Percentiles rank a stretch among this genome's conserved stretches.
phyloP scores from a whole-genome alignment of 1,284 basidiomycete genomes.

The Erythrobasidium hasegawianum region DNA sequence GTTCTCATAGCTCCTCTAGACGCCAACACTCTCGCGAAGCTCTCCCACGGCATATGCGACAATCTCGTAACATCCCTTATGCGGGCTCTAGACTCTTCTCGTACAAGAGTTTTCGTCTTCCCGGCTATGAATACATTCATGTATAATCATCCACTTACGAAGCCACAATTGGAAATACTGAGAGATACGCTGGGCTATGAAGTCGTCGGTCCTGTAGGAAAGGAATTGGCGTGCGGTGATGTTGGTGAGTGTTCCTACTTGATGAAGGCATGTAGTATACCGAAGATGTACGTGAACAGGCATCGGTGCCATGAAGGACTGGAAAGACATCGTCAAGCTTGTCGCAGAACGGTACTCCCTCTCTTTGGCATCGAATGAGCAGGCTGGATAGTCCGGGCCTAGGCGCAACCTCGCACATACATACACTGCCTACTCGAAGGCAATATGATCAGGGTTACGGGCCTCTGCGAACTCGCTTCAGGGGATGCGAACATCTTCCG shows the following conservation, averaged over 20 bases:
- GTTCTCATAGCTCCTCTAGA: constrained; percentile 92
- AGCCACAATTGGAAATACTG: constrained; percentile 68
- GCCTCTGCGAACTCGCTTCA: no score
- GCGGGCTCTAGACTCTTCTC: constrained; percentile 58
- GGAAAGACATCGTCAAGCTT: constrained; percentile 62
- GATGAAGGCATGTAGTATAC: background rate
- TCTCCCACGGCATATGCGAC: constrained; percentile 82
- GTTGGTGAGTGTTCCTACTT: constrained; percentile 56
- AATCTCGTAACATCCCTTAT: constrained; percentile 85
- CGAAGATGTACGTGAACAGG: constrained; percentile 53
- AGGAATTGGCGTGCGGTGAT: constrained; percentile 87
- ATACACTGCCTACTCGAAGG: no score
- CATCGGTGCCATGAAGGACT: constrained; percentile 87
- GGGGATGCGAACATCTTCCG: no score
- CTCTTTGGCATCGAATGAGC: no score
- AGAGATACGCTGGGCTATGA: constrained; percentile 68
- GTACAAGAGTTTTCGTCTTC: constrained; percentile 78
- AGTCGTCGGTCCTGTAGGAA: constrained; percentile 79
- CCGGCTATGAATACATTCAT: constrained; percentile 99
- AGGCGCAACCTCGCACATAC: no score
- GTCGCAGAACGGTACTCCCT: constrained; percentile 39
- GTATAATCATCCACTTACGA: constrained; percentile 89
- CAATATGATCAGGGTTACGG: no score
- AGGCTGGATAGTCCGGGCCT: no score
- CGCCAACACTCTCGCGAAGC: constrained; percentile 90